These are phyloP conservation scores for Brasenia schreberi DNA, from an alignment of 164 flowering plant species.

Conservation along the genomic window DNA sequence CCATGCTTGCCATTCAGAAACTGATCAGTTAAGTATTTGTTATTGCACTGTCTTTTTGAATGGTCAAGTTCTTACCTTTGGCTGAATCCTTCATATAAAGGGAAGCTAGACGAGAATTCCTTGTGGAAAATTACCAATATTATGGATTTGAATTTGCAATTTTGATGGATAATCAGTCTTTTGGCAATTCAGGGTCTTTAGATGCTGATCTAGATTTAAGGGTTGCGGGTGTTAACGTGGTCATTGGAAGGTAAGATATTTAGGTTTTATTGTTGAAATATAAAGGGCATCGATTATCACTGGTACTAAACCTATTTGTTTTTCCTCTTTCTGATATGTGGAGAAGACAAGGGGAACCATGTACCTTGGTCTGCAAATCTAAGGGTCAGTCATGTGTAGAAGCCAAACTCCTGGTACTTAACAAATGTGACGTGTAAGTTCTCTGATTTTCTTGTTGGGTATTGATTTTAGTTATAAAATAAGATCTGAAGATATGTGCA, in stretches of 20 bases:
- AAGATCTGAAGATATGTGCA: neutral
- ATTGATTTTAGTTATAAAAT: neutral
- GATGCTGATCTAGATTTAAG: conserved; percentile 37
- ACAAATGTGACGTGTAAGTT: conserved; percentile 83
- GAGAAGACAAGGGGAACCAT: conserved; percentile 82
- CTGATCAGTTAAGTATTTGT: too few relatives aligned
- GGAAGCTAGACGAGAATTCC: too few relatives aligned
- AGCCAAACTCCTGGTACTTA: conserved; percentile 64
- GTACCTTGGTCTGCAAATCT: conserved; percentile 72
- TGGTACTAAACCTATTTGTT: neutral
- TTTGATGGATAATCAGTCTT: neutral
- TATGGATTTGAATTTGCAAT: too few relatives aligned
- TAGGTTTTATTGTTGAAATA: too few relatives aligned
- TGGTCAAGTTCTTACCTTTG: too few relatives aligned
- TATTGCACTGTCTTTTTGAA: too few relatives aligned
- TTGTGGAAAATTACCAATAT: too few relatives aligned
- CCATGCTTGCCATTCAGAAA: too few relatives aligned
- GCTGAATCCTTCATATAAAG: too few relatives aligned
- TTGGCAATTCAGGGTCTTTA: conserved; percentile 23
- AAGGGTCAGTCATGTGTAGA: conserved; percentile 76
- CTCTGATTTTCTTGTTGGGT: neutral
- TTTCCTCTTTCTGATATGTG: conserved; percentile 3
- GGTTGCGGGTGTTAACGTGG: conserved; percentile 55
- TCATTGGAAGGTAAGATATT: conserved; percentile 58
- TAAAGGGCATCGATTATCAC: neutral